Evolutionary conservation across 257 asterid genomes (phyloP).

Genomic region (Nicotiana obtusifolia): DNA sequence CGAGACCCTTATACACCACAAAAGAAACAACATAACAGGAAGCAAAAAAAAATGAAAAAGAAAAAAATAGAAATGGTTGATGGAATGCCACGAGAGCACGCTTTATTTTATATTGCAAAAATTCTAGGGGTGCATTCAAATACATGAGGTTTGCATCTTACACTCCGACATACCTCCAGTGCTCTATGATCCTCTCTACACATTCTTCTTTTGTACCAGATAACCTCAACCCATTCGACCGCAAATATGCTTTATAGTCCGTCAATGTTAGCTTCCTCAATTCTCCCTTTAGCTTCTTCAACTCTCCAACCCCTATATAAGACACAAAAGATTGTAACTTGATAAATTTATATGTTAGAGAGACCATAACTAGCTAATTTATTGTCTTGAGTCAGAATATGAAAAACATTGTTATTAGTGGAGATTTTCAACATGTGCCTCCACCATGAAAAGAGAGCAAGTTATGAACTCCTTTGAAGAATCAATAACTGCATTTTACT

Average conservation of each 20-base stretch:
- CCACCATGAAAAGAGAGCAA: neutral
- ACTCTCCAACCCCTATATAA: slow-evolving; percentile 32
- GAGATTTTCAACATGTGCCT: neutral
- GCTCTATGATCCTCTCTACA: slow-evolving; percentile 57
- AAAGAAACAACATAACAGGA: neutral
- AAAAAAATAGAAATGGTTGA: neutral
- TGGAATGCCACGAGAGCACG: neutral
- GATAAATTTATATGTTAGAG: neutral
- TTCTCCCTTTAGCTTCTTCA: slow-evolving; percentile 36
- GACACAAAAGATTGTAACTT: neutral
- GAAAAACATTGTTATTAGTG: neutral
- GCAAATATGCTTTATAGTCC: slow-evolving; percentile 56
- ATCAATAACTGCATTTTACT: neutral
- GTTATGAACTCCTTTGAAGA: neutral
- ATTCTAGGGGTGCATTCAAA: neutral
- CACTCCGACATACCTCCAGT: slow-evolving; percentile 42
- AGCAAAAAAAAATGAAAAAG: neutral
- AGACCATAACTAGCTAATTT: neutral
- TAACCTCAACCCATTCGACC: slow-evolving; percentile 54
- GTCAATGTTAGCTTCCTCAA: slow-evolving; percentile 31
- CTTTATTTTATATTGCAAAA: neutral
- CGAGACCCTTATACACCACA: neutral
- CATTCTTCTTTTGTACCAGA: slow-evolving; percentile 63
- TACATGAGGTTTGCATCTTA: neutral
- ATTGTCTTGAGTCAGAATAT: neutral